Percentiles rank a stretch among this genome's conserved stretches.
These are phyloP conservation scores for Croton laevigatus DNA, from an alignment of 441 rosid species.

Conservation along the genomic window DNA sequence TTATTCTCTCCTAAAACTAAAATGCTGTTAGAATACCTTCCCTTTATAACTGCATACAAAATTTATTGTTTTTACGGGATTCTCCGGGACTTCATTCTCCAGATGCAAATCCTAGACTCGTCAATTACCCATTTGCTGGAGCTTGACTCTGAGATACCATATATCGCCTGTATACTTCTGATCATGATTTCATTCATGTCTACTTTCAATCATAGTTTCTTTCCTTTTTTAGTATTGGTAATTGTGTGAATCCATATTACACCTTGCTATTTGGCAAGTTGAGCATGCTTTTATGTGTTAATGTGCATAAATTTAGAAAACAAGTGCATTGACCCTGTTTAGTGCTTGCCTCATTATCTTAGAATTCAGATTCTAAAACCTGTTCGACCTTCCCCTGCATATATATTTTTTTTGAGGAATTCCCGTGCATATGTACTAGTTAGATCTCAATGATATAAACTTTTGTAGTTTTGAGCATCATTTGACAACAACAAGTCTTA, in stretches of 20 bases:
- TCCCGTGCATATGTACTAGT: too few species aligned
- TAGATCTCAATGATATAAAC: not conserved
- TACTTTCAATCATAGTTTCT: not conserved
- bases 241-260: not conserved
- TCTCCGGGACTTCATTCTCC: not conserved
- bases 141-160: not conserved
- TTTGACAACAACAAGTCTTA: not conserved
- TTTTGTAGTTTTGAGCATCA: not conserved
- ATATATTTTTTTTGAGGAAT: not conserved
- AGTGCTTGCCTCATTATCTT: not conserved
- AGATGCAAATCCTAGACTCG: not conserved
- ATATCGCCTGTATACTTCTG: not conserved
- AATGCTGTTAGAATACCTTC: conserved; percentile 4
- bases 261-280: not conserved
- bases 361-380: not conserved
- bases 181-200: not conserved
- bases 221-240: not conserved
- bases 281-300: not conserved
- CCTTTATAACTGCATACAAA: not conserved
- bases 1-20: not conserved
- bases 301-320: not conserved
- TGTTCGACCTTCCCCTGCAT: not conserved
- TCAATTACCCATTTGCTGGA: not conserved
- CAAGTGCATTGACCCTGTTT: not conserved
- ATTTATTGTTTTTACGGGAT: not conserved